A percentile compares a stretch with the other conserved stretches of the same genome.
Evolutionary conservation across 495 filamentous ascomycete genomes (phyloP).

Genomic region (Viridothelium virens): DNA sequence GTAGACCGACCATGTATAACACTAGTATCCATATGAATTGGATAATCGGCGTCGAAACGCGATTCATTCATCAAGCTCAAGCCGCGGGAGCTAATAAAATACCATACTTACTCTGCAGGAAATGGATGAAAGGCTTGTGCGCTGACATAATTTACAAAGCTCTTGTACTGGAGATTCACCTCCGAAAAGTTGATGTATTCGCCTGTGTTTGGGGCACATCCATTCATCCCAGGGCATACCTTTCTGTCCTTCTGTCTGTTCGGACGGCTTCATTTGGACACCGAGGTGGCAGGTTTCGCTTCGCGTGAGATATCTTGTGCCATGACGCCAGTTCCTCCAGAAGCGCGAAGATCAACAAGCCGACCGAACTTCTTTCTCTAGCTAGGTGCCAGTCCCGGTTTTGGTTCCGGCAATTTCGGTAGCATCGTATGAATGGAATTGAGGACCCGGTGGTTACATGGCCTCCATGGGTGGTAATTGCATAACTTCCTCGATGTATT

Average conservation of each 20-base stretch:
- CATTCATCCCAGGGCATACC: neutral
- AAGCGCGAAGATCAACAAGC: neutral
- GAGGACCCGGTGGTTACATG: neutral
- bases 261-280: neutral
- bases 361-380: neutral
- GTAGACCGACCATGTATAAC: too few relatives aligned
- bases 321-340: neutral
- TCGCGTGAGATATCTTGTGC: neutral
- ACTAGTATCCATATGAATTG: too few relatives aligned
- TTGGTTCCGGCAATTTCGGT: neutral
- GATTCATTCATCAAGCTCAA: too few relatives aligned
- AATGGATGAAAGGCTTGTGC: too few relatives aligned
- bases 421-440: neutral
- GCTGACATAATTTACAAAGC: too few relatives aligned
- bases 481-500: neutral
- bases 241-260: neutral
- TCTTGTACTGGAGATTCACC: neutral
- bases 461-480: neutral
- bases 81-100: too few relatives aligned
- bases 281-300: neutral
- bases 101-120: too few relatives aligned
- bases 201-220: neutral
- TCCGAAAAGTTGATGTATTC: neutral
- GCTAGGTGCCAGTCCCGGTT: neutral
- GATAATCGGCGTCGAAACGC: too few relatives aligned